phyloP scores from a whole-genome alignment of 2,329 filamentous ascomycete genomes.

The Cytospora piceicola region DNA sequence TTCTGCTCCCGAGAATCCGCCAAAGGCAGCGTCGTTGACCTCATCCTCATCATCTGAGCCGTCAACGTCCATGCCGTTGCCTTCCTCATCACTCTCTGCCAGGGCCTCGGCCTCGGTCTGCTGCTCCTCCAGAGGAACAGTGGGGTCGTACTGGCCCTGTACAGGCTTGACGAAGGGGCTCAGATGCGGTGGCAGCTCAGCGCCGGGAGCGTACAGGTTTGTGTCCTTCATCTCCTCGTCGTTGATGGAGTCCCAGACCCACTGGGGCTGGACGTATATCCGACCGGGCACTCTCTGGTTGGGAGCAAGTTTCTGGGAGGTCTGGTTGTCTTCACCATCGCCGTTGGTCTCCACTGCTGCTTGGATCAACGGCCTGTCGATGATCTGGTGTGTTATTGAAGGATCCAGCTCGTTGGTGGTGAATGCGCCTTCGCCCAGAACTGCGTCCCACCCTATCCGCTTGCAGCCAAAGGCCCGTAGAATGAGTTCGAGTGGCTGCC shows the following conservation, averaged over 20 bases:
- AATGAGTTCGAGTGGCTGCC: conserved; percentile 89
- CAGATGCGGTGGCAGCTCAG: conserved; percentile 87
- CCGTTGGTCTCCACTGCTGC: conserved; percentile 55
- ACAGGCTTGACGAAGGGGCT: conserved; percentile 93
- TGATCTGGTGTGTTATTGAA: conserved; percentile 92
- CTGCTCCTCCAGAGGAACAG: conserved; percentile 81
- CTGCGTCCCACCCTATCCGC: conserved; percentile 90
- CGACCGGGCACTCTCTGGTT: conserved; percentile 86
- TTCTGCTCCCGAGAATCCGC: conserved; percentile 56
- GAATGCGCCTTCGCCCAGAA: conserved; percentile 89
- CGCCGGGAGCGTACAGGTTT: conserved; percentile 87
- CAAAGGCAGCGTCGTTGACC: conserved; percentile 51
- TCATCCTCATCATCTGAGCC: conserved; percentile 51
- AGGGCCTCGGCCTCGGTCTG: conserved; percentile 85
- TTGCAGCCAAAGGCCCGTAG: conserved; percentile 94
- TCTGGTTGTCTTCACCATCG: conserved; percentile 64
- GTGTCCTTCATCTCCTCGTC: conserved; percentile 85
- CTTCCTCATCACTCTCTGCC: conserved; percentile 54
- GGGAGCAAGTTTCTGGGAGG: conserved; percentile 57
- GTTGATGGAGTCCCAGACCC: conserved; percentile 98
- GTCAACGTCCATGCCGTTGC: conserved; percentile 54
- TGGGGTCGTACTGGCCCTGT: conserved; percentile 90
- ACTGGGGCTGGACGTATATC: conserved; percentile 94
- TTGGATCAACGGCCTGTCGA: conserved; percentile 82
- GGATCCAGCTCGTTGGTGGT: conserved; percentile 87